Base-by-base conservation (phyloP, 352 stramenopile genomes). In the Phytophthora ohioensis region DNA sequence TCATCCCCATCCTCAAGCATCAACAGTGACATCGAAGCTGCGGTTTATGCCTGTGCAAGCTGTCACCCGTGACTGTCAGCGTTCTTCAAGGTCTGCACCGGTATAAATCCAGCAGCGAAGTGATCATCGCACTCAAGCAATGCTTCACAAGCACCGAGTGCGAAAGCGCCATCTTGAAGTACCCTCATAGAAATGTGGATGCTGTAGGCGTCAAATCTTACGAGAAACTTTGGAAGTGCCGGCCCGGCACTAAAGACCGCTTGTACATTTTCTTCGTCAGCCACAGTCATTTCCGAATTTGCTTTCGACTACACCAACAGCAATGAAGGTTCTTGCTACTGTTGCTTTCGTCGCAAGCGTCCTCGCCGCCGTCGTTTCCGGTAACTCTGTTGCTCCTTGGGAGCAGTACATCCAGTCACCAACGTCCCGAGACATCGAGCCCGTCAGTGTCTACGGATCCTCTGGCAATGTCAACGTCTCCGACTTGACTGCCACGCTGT, bases 341-440 rank as follows among this genome's bases (percentile, higher is more conserved):
- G 38, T 67, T n/a, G 49, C 46, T 51, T 69, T 73, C 52, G 46
- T 58, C 30, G 39, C 47, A 38, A 66, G 39, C 11, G 38, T 59
- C 5, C 38, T 73, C 62, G 42, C 51, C n/a, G 34, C 60, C 5
- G 43, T 62, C 52, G 12, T n/a, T 7, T 47, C 49, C 31, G 48
- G 47, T 2, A 27, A 27, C 21, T 48, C 38, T 8, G 61, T 27
- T 30, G 65, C 54, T 12, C 46, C 61, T 4, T 77, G 53, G 51
- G 58, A 77, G 3, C 12, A 65, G n/a, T 77, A 74, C 58, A 67
- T 71, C 54, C 64, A 67, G 30, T 62, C 64, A 3, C 69, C 69
- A 4, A 30, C 31, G 7, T 77, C 69, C 9, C 57, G 69, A 46
- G 53, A 77, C 27, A 70, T 74, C 11, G 11, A 54, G 0, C 69